phyloP scores from a whole-genome alignment of 2,329 filamentous ascomycete species.

The Microsporum ferrugineum region DNA sequence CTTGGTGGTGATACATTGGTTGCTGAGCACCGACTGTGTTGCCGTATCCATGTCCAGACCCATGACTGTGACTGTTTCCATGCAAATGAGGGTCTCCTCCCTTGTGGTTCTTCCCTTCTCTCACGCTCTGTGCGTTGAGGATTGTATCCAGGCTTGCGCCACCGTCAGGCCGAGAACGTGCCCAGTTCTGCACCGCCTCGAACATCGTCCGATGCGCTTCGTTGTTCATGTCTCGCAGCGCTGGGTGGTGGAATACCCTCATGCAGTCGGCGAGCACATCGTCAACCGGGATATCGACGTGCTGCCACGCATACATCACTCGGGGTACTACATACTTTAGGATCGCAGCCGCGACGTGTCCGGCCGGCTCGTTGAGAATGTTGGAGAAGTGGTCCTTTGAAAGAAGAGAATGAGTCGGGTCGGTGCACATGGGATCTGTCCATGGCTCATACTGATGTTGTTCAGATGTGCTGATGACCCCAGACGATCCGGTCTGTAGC shows the following conservation, averaged over 20 bases:
- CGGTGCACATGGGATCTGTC: conserved; percentile 61
- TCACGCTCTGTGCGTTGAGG: conserved; percentile 75
- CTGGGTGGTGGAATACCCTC: conserved; percentile 82
- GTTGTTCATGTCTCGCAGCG: conserved; percentile 59
- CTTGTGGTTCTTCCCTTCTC: conserved; percentile 66
- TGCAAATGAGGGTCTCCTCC: conserved; percentile 3
- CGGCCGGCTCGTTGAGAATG: conserved; percentile 64
- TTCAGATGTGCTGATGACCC: conserved; percentile 55
- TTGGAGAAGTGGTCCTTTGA: conserved; percentile 80
- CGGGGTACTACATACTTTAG: conserved; percentile 80
- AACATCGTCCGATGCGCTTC: conserved; percentile 87
- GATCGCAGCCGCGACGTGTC: conserved; percentile 60
- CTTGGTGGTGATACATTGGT: not conserved
- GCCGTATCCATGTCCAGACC: conserved; percentile 4
- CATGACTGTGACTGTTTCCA: conserved; percentile 14
- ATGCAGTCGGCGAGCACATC: conserved; percentile 74
- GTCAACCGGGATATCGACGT: conserved; percentile 67
- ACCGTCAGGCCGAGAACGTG: conserved; percentile 55
- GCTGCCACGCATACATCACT: conserved; percentile 85
- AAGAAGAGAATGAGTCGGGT: conserved; percentile 72
- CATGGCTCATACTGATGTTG: conserved; percentile 69
- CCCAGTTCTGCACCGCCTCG: conserved; percentile 71
- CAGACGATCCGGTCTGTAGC: conserved; percentile 74
- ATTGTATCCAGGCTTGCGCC: conserved; percentile 57
- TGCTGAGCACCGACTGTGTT: not conserved